Base-by-base conservation (phyloP, 1,284 basidiomycete species). In the Tilletia indica region DNA sequence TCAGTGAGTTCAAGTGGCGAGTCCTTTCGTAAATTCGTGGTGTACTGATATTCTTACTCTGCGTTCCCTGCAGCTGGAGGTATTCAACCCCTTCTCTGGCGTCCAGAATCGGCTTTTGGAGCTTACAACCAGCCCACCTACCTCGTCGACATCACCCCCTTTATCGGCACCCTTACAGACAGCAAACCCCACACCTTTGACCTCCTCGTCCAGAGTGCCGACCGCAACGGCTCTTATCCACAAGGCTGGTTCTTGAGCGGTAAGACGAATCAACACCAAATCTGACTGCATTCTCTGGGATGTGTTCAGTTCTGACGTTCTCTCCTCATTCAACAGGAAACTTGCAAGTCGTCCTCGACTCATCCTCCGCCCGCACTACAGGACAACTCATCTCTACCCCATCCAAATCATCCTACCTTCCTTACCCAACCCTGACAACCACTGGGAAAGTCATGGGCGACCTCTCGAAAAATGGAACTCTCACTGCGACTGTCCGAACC, bases 101-200 rank as follows among this genome's bases (percentile, higher is more conserved):
- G 91, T 72, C 92, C 92, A 0, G 91, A 92, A 79, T 88, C 90
- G 2, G 89, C 91, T 1, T 92, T 91, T 77, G 91, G 91, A 12
- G 91, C 91, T 1, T 86, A 92, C 48, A 91, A 93, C 76, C 87
- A 92, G 38, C 92, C 92, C 0, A 91, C 89, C 1, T 92, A 93
- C 83, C 89, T 89, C 79, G 79, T 93, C 54, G 92, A 93, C 82
- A 85, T 92, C 68, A 92, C 91, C 16, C 91, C 92, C 0, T 93
- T 93, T 82, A 87, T 91, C 0, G 91, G 91, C 4, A 78, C 89
- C 25, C 86, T 93, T 49, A 87, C 90, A 0, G 91, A 93, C 77
- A 90, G 89, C 0, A 82, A 87, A 31, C 85, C 89, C 25, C 92
- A 93, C 81, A 89, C 85, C 49, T 88, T 93, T 77, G 88, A 89